These are phyloP conservation scores for Phytophthora brassicae DNA, from an alignment of 352 stramenopile species.

Conservation along the genomic window DNA sequence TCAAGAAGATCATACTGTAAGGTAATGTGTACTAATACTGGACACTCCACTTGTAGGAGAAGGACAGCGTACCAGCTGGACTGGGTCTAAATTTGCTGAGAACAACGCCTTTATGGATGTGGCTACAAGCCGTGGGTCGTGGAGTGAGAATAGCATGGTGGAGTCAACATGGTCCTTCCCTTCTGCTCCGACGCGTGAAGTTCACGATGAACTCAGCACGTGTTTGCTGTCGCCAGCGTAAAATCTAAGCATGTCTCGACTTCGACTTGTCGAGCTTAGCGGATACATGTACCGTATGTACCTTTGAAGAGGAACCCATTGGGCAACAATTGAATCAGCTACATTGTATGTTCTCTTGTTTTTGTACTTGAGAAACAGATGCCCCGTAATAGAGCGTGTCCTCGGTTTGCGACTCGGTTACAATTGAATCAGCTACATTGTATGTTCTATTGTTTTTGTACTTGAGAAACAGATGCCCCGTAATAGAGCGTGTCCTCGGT, in stretches of 20 bases:
- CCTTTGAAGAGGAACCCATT: slow-evolving; percentile 15
- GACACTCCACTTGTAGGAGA: slow-evolving; percentile 21
- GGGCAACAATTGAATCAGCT: slow-evolving; percentile 3
- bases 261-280: slow-evolving; percentile 26
- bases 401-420: slow-evolving; percentile 21
- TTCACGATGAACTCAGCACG: too few species aligned
- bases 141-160: slow-evolving; percentile 13
- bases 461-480: slow-evolving; percentile 26
- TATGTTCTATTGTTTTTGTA: slow-evolving; percentile 12
- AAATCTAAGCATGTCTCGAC: slow-evolving; percentile 24
- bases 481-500: slow-evolving; percentile 8
- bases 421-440: too few species aligned
- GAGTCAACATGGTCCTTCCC: slow-evolving; percentile 2
- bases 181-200: too few species aligned
- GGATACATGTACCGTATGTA: too few species aligned
- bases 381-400: slow-evolving; percentile 2
- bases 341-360: slow-evolving; percentile 15
- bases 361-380: slow-evolving; percentile 26
- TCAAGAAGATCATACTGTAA: too few species aligned
- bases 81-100: slow-evolving; percentile 12
- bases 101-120: slow-evolving; percentile 11
- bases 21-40: too few species aligned
- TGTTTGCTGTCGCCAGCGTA: slow-evolving; percentile 19
- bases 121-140: neutral
- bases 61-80: slow-evolving; percentile 15